phyloP scores from a whole-genome alignment of 2,329 filamentous ascomycete species.

The Ploettnerulaceae sp. region DNA sequence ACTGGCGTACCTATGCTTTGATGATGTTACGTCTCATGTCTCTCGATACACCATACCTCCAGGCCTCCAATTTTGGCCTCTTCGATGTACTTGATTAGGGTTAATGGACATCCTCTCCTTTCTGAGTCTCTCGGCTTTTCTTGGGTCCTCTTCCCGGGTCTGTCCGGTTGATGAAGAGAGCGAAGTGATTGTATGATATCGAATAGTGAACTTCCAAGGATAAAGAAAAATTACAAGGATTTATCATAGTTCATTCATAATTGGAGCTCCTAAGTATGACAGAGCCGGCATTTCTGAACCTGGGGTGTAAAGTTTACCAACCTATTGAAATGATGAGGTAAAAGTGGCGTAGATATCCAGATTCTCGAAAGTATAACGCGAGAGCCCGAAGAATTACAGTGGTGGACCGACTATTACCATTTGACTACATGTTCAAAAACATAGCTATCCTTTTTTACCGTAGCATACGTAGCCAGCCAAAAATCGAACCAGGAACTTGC shows the following conservation, averaged over 20 bases:
- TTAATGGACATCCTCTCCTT: constrained; percentile 27
- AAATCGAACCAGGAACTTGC: neutral
- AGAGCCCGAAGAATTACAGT: too few species aligned
- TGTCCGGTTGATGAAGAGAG: neutral
- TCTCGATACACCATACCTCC: constrained; percentile 25
- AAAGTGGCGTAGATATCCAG: too few species aligned
- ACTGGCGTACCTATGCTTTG: constrained; percentile 28
- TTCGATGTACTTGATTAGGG: constrained; percentile 33
- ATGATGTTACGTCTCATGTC: constrained; percentile 35
- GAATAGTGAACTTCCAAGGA: constrained; percentile 4
- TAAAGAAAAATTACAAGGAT: neutral
- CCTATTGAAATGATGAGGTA: too few species aligned
- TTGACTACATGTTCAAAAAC: too few species aligned
- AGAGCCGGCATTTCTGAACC: too few species aligned
- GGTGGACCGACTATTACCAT: too few species aligned
- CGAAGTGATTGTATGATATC: constrained; percentile 6
- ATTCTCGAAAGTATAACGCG: too few species aligned
- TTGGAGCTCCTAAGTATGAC: neutral
- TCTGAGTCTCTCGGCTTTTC: constrained; percentile 8
- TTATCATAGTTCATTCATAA: neutral
- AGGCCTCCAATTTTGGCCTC: constrained; percentile 20
- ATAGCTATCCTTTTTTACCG: too few species aligned
- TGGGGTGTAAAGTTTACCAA: too few species aligned
- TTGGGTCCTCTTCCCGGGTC: neutral
- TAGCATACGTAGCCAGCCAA: too few species aligned